Base-by-base conservation (phyloP, 2,329 filamentous ascomycete genomes). In the Coleophoma cylindrospora region DNA sequence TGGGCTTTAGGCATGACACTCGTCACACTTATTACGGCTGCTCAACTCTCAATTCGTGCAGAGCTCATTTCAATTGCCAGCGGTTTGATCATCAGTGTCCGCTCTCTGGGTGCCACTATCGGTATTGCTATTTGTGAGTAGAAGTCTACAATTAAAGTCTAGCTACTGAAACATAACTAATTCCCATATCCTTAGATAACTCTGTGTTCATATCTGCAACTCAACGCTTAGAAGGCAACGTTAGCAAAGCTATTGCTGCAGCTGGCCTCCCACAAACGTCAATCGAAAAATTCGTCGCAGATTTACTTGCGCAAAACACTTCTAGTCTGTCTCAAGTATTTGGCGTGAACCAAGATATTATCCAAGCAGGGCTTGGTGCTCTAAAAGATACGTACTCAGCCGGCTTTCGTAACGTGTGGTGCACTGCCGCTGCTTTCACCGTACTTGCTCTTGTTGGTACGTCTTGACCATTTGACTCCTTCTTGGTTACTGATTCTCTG, bases 61-160 rank as follows among this genome's bases (percentile, higher is more conserved):
- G 66, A 69, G 12, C 60, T 72, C 13, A 70, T 72, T 19, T 51
- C 57, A 5, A 53, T 54, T 12, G 52, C 68, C 8, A 54, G 48
- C 17, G 60, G 62, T 4, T 58, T 72, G 14, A 61, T 71, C 32
- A 70, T 71, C 32, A 60, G 64, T 34, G 57, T 68, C 3, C 60
- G 70, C 5, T 70, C 67, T 13, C 65, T 79, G 5, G 76, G 76
- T 4, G 71, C 71, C 45, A 74, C 74, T 2, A 59, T 79, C 11
- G 76, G 75, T 22, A 62, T 79, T n/a, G 76, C 75, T 4, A 67
- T 77, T 19, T 19, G 19, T 19, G 19, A 19, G 19, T 19, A 19
- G 19, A 19, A 19, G 19, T 19, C 19, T 19, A 19, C 40, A 66
- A 47, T 53, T 40, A 46, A 44, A 45, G 10, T 15, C 14, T 22